phyloP scores from a whole-genome alignment of 2,329 filamentous ascomycete species.

The Cladorrhinum sp. region DNA sequence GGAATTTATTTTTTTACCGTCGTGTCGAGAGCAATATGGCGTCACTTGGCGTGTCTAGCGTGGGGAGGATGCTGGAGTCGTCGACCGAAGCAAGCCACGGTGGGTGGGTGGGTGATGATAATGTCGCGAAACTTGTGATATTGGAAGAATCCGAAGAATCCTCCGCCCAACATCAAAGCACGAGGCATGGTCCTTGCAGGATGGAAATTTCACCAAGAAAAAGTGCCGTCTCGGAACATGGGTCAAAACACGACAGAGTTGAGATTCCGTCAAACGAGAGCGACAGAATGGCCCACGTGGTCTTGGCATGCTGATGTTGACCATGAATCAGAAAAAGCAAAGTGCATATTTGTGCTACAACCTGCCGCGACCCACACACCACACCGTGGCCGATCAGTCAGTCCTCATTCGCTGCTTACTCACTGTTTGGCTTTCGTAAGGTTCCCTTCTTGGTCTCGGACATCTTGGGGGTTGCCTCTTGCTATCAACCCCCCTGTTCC shows the following conservation, averaged over 20 bases:
- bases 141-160: neutral
- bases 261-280: constrained; percentile 1
- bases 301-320: constrained; percentile 5
- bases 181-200: neutral
- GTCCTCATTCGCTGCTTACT: neutral
- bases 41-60: neutral
- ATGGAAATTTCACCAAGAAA: neutral
- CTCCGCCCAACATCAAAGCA: neutral
- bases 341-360: constrained; percentile 1
- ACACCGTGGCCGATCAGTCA: neutral
- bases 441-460: no score
- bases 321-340: constrained; percentile 3
- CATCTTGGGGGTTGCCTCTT: neutral
- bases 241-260: neutral
- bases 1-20: neutral
- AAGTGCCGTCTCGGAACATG: neutral
- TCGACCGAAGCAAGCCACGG: neutral
- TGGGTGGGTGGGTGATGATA: neutral
- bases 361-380: neutral
- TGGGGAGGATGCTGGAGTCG: neutral
- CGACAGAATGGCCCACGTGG: constrained; percentile 3
- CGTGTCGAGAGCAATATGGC: neutral
- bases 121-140: neutral
- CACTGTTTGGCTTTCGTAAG: neutral
- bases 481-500: neutral